These are phyloP conservation scores for Geotrichum bryndzae DNA, from an alignment of 1,139 yeast genomes.

Conservation along the genomic window DNA sequence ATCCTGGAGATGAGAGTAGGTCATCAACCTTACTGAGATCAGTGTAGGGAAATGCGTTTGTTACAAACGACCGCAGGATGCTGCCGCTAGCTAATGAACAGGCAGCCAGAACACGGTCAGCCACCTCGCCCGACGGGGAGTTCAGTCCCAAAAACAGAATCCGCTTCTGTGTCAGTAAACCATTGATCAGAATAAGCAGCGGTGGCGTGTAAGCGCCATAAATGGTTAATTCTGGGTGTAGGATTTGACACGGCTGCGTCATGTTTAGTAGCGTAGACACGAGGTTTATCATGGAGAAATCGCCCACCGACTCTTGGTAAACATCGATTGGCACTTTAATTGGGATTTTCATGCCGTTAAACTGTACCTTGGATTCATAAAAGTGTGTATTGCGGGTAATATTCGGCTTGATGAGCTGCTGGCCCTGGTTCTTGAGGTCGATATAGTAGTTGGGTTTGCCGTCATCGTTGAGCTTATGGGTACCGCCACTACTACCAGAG, in stretches of 20 bases:
- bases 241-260: slow-evolving; percentile 23
- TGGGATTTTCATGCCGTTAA: slow-evolving; percentile 33
- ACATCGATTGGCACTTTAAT: slow-evolving; percentile 32
- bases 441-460: slow-evolving; percentile 28
- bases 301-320: slow-evolving; percentile 34
- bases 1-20: slow-evolving; percentile 48
- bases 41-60: slow-evolving; percentile 51
- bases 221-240: slow-evolving; percentile 39
- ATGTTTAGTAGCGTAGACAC: slow-evolving; percentile 25
- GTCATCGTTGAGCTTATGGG: not conserved
- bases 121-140: slow-evolving; percentile 49
- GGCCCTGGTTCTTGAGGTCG: slow-evolving; percentile 30
- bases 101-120: slow-evolving; percentile 50
- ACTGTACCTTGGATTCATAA: slow-evolving; percentile 31
- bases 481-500: not conserved
- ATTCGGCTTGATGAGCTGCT: slow-evolving; percentile 24
- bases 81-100: slow-evolving; percentile 55
- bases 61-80: slow-evolving; percentile 46
- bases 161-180: slow-evolving; percentile 52
- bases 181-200: slow-evolving; percentile 50
- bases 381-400: slow-evolving; percentile 32
- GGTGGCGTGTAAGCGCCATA: slow-evolving; percentile 59
- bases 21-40: slow-evolving; percentile 58
- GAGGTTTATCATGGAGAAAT: slow-evolving; percentile 28
- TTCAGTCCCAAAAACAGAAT: slow-evolving; percentile 52